Percentiles rank a stretch among this genome's conserved stretches.
These are phyloP conservation scores for Xylariaceae sp. DNA, from an alignment of 2,329 filamentous ascomycete species.

Conservation along the genomic window DNA sequence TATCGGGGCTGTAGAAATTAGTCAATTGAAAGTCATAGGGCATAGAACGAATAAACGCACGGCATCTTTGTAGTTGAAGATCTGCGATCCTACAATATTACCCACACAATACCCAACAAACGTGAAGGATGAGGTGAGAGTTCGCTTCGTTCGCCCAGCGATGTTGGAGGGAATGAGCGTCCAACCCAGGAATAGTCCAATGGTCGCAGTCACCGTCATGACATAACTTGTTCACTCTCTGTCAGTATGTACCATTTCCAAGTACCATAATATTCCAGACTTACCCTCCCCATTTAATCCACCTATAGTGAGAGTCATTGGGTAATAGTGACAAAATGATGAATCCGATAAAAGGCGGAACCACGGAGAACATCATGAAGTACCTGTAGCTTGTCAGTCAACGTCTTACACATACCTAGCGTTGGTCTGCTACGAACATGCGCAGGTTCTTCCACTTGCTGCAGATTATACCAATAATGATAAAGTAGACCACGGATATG, in stretches of 20 bases:
- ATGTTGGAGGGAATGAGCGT: conserved; percentile 43
- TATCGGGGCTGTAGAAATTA: conserved; percentile 37
- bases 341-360: conserved; percentile 37
- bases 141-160: conserved; percentile 46
- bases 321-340: conserved; percentile 36
- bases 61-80: conserved; percentile 42
- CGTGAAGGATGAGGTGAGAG: conserved; percentile 43
- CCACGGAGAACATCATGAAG: conserved; percentile 37
- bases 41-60: conserved; percentile 19
- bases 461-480: conserved; percentile 33
- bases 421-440: conserved; percentile 24
- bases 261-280: conserved; percentile 1
- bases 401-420: neutral
- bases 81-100: conserved; percentile 46
- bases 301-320: conserved; percentile 34
- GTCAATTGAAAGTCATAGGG: neutral
- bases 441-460: conserved; percentile 35
- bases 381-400: conserved; percentile 22
- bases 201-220: conserved; percentile 35
- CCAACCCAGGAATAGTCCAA: conserved; percentile 35
- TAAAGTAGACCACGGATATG: conserved; percentile 36
- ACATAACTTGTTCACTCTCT: conserved; percentile 24
- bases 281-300: conserved; percentile 37
- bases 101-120: conserved; percentile 47
- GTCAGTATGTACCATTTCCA: neutral